phyloP scores from a whole-genome alignment of 345 rosid species.

The Theobroma cacao region DNA sequence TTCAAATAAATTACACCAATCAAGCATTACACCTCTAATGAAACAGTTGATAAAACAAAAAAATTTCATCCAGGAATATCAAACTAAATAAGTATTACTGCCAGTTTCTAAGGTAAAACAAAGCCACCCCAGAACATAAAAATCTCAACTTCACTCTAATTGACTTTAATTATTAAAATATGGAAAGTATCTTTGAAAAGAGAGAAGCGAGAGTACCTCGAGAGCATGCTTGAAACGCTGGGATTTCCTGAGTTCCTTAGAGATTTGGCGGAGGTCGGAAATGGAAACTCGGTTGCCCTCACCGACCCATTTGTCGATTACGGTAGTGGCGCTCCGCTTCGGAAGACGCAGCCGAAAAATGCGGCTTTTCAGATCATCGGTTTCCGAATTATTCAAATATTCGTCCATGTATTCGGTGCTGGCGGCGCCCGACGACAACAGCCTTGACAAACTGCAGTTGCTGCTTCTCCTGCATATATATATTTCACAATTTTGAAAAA shows the following conservation, averaged over 20 bases:
- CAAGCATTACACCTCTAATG: background rate
- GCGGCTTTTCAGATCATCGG: slow-evolving; percentile 63
- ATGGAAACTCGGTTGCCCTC: slow-evolving; percentile 62
- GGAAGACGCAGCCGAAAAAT: slow-evolving; percentile 78
- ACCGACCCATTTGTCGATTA: slow-evolving; percentile 74
- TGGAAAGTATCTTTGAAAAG: background rate
- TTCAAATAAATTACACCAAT: too few relatives aligned
- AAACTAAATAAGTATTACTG: background rate
- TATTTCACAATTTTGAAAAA: background rate
- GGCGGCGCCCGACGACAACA: slow-evolving; percentile 34
- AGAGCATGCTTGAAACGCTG: slow-evolving; percentile 94
- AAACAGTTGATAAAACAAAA: background rate
- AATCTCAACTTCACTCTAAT: background rate
- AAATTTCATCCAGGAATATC: background rate
- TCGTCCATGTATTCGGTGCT: slow-evolving; percentile 35
- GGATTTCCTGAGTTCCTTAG: slow-evolving; percentile 69
- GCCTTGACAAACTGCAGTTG: slow-evolving; percentile 6
- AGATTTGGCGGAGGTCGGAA: slow-evolving; percentile 69
- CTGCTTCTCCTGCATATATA: slow-evolving; percentile 18
- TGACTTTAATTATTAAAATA: background rate
- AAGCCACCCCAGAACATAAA: background rate
- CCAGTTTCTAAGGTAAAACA: background rate
- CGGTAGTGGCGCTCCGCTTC: slow-evolving; percentile 71
- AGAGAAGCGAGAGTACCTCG: slow-evolving; percentile 46
- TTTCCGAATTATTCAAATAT: slow-evolving; percentile 29